Conservation (phyloP, 768 basidiomycete genomes). For the Naganishia kalamii region DNA sequence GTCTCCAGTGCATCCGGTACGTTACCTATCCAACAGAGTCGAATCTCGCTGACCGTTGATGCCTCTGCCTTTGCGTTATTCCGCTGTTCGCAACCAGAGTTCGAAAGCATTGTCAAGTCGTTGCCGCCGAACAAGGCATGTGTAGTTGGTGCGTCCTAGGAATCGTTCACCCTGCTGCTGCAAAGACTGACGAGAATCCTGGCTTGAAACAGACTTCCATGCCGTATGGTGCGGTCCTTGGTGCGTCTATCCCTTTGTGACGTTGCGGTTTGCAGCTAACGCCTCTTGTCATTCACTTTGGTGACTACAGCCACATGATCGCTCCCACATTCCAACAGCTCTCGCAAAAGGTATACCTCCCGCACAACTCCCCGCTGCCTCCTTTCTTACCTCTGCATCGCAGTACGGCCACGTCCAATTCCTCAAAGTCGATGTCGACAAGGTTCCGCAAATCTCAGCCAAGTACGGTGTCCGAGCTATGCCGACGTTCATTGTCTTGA, state of each 20-base stretch:
- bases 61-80: background rate
- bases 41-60: no score
- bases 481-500: constrained; percentile 47
- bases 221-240: constrained; percentile 26
- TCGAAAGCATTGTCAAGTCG: constrained; percentile 34
- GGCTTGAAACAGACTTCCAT: constrained; percentile 34
- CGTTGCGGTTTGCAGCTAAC: constrained; percentile 27
- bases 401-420: constrained; percentile 40
- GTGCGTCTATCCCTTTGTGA: background rate
- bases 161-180: background rate
- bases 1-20: constrained; percentile 11
- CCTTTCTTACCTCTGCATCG: background rate
- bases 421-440: constrained; percentile 46
- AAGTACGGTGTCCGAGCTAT: constrained; percentile 41
- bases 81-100: constrained; percentile 27
- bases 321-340: constrained; percentile 39
- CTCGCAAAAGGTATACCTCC: constrained; percentile 28
- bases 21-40: no score
- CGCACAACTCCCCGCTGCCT: background rate
- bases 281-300: background rate
- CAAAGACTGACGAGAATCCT: background rate
- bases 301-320: constrained; percentile 37
- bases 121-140: constrained; percentile 36
- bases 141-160: constrained; percentile 35
- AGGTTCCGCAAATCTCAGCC: constrained; percentile 34